Conservation (phyloP, 2,329 filamentous ascomycete species). For the Berkeleyomyces rouxiae region DNA sequence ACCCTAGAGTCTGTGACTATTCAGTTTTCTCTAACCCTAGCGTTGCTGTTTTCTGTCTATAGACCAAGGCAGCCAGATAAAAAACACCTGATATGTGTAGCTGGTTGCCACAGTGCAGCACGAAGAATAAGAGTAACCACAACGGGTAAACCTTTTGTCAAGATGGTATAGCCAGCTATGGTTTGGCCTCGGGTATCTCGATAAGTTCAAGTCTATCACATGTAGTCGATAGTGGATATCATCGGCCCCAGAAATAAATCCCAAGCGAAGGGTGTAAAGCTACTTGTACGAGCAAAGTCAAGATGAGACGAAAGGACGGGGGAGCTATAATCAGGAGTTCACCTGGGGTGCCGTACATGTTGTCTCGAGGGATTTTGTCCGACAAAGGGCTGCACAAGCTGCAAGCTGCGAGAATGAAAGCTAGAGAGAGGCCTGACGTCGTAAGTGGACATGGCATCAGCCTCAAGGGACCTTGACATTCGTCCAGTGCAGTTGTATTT, state of each 20-base stretch:
- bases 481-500: background rate
- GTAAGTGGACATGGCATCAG: background rate
- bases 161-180: no score
- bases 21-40: no score
- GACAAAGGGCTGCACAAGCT: background rate
- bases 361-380: background rate
- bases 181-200: no score
- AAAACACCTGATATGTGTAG: no score
- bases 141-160: no score
- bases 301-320: background rate
- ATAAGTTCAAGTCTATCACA: background rate
- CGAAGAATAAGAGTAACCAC: no score
- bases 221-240: constrained; percentile 1
- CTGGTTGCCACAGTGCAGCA: no score
- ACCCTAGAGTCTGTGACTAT: no score
- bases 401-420: background rate
- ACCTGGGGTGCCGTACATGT: background rate
- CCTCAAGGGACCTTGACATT: background rate
- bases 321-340: background rate
- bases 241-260: background rate
- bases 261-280: no score
- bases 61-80: no score
- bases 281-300: background rate
- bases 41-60: no score
- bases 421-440: background rate